These are phyloP conservation scores for Pleurotus pulmonarius DNA, from an alignment of 768 basidiomycete species.

Conservation along the genomic window DNA sequence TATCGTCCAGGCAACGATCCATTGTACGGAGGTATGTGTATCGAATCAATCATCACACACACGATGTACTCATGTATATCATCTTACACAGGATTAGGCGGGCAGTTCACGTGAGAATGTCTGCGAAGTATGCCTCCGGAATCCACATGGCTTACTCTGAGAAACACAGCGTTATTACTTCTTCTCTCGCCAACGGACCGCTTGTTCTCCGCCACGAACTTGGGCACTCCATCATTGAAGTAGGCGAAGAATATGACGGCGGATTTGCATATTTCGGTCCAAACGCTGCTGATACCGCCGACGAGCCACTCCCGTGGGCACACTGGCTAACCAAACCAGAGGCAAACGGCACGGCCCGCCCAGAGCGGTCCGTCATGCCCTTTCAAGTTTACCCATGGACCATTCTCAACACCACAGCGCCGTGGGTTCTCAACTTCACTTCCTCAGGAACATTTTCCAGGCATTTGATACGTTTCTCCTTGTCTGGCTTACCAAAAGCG, in stretches of 20 bases:
- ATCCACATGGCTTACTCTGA: neutral
- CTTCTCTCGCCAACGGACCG: constrained; percentile 69
- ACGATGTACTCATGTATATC: neutral
- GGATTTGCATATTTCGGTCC: constrained; percentile 70
- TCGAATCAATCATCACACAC: neutral
- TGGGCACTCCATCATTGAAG: constrained; percentile 74
- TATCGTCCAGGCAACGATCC: constrained; percentile 63
- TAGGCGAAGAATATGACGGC: constrained; percentile 84
- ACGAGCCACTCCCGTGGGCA: constrained; percentile 53
- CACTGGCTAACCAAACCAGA: constrained; percentile 59
- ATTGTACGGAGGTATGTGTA: constrained; percentile 62
- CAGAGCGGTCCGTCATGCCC: constrained; percentile 72
- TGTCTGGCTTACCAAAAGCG: constrained; percentile 61
- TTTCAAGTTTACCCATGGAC: constrained; percentile 77
- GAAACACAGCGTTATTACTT: constrained; percentile 60
- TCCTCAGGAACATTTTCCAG: constrained; percentile 64
- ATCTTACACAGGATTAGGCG: constrained; percentile 55
- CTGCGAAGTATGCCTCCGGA: neutral
- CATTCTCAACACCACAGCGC: constrained; percentile 52
- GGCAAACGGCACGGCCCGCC: constrained; percentile 24
- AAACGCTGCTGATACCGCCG: constrained; percentile 50
- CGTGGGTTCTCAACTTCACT: constrained; percentile 58
- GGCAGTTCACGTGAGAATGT: constrained; percentile 65
- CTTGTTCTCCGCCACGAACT: constrained; percentile 77
- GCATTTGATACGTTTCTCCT: constrained; percentile 64